Evolutionary conservation across 2,329 filamentous ascomycete species (phyloP), one percentile per base, ranked within the genome.

Genomic region (Fusarium sp.): DNA sequence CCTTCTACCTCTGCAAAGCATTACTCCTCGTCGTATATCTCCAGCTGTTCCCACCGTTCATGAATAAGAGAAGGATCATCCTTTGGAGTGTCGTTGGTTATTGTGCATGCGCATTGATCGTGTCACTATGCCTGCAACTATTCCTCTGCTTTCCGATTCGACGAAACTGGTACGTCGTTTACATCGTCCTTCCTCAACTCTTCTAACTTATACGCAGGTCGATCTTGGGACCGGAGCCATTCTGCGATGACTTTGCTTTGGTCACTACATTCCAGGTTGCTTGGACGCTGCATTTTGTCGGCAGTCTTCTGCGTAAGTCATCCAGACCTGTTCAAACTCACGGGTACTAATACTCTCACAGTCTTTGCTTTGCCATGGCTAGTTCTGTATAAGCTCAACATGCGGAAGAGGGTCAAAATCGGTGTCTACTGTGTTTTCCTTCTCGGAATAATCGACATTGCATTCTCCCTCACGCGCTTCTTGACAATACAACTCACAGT

Each of bases 1-100:
- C 74, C 4, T 60, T 76, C 17, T 76, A 75, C 14, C 66, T 76
- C 13, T 76, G 68, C 55, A 76, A 76, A 30, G 74, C 74, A 4
- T 60, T 68, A 2, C 68, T 76, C 6, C 72, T 76, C 5, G 62
- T 67, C 8, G 36, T 73, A 11, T 76, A 76, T 10, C 50, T 75
- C 5, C 74, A 76, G n/a, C 28, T 76, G 4, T 76, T 76, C 28
- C 74, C 72, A 1, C 24, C 24, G 1, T 76, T 76, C 10, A 76
- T 76, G 74, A 62, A 22, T 3, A 76, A 73, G 30, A 57, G 66
- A 20, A 57, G 69, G 22, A 17, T 65, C 0, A 7, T 54, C 1
- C 57, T 76, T 4, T 75, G 69, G 69, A 14, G 32, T 1, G 24
- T 50, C 6, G 56, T 66, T 18, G 39, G 14, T 1, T 76, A 75